Conservation (phyloP, 306 rosid species). For the Quercus wislizeni region DNA sequence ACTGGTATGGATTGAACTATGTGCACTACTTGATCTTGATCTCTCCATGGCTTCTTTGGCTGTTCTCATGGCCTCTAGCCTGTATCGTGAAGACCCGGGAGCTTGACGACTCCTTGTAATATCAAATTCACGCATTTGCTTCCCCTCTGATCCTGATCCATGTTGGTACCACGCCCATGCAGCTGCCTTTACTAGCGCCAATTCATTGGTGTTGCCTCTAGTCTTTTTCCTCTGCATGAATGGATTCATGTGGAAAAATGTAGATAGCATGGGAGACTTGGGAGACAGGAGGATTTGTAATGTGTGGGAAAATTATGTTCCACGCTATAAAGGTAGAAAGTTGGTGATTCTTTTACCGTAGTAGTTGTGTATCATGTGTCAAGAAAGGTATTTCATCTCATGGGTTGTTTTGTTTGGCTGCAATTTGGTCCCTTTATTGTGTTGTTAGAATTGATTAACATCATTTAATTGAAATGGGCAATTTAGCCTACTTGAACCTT, state of each 20-base stretch:
- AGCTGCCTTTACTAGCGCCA: constrained; percentile 57
- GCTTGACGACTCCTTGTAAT: constrained; percentile 8
- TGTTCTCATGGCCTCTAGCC: constrained; percentile 49
- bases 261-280: neutral
- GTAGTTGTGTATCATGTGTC: constrained; percentile 23
- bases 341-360: constrained; percentile 6
- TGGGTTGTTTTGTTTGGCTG: neutral
- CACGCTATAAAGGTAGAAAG: constrained; percentile 29
- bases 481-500: constrained; percentile 13
- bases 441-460: constrained; percentile 28
- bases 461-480: constrained; percentile 15
- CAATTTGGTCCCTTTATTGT: constrained; percentile 1
- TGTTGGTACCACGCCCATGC: constrained; percentile 94
- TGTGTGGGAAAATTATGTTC: constrained; percentile 49
- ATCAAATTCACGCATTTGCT: constrained; percentile 36
- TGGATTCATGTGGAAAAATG: constrained; percentile 9
- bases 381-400: constrained; percentile 7
- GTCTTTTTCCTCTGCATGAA: constrained; percentile 32
- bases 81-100: constrained; percentile 67
- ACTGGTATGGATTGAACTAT: neutral
- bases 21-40: neutral
- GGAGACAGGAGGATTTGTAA: neutral
- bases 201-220: constrained; percentile 11
- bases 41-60: neutral
- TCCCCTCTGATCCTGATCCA: constrained; percentile 49